Evolutionary conservation across 768 basidiomycete species (phyloP).

Genomic region (Tubosaeta sp.): DNA sequence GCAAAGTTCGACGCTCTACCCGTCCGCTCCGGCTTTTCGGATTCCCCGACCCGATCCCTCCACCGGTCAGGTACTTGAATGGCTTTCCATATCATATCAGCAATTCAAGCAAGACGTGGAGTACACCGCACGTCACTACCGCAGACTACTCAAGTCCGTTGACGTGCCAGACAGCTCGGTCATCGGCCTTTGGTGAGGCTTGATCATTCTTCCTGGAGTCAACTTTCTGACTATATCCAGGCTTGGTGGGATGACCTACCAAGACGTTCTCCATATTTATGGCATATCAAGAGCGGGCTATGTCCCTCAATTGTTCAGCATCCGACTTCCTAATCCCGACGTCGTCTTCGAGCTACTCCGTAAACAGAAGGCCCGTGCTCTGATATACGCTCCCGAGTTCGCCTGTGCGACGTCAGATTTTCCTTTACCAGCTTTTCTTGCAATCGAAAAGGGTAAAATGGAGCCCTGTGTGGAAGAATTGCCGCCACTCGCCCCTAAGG

Average conservation of each 20-base stretch:
- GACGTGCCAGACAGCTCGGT: slow-evolving; percentile 54
- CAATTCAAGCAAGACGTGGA: slow-evolving; percentile 68
- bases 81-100: slow-evolving; percentile 59
- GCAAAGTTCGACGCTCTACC: slow-evolving; percentile 45
- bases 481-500: slow-evolving; percentile 37
- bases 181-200: slow-evolving; percentile 68
- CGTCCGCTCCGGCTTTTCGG: slow-evolving; percentile 55
- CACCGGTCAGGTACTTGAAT: slow-evolving; percentile 42
- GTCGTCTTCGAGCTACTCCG: slow-evolving; percentile 67
- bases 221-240: slow-evolving; percentile 34
- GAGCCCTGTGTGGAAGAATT: slow-evolving; percentile 35
- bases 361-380: slow-evolving; percentile 57
- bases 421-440: slow-evolving; percentile 47
- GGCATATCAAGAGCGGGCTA: slow-evolving; percentile 73
- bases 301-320: slow-evolving; percentile 72
- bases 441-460: slow-evolving; percentile 39
- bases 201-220: background rate
- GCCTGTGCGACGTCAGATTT: slow-evolving; percentile 38
- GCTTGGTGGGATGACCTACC: slow-evolving; percentile 70
- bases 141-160: slow-evolving; percentile 40
- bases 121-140: slow-evolving; percentile 61
- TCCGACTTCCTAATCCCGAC: slow-evolving; percentile 68
- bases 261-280: slow-evolving; percentile 70
- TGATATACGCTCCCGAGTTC: slow-evolving; percentile 63
- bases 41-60: slow-evolving; percentile 46